These are phyloP conservation scores for Pythium graminicola DNA, from an alignment of 352 stramenopile species.

Conservation along the genomic window DNA sequence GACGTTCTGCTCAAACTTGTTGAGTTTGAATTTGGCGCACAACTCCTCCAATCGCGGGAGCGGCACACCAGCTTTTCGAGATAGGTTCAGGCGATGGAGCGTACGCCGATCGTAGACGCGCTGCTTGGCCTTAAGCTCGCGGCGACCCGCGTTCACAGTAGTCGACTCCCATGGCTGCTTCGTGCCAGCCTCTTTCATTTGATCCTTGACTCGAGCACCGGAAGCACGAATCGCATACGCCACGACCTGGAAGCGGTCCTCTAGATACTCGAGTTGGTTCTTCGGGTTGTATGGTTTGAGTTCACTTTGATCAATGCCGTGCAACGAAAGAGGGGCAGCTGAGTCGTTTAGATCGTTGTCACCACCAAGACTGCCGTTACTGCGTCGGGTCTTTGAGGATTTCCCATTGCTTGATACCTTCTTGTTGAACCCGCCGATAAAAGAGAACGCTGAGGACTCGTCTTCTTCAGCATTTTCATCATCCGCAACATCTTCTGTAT, in stretches of 20 bases:
- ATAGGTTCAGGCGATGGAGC: slow-evolving; percentile 53
- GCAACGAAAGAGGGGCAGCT: not conserved
- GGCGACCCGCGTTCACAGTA: slow-evolving; percentile 47
- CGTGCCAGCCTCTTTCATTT: slow-evolving; percentile 85
- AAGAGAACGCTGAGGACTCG: slow-evolving; percentile 51
- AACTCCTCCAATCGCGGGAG: slow-evolving; percentile 75
- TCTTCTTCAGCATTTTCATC: slow-evolving; percentile 13
- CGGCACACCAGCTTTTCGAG: slow-evolving; percentile 44
- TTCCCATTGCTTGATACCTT: slow-evolving; percentile 29
- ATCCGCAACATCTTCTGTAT: slow-evolving; percentile 1
- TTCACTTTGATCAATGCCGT: slow-evolving; percentile 26
- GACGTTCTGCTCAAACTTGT: slow-evolving; percentile 85
- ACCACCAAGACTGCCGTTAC: slow-evolving; percentile 3
- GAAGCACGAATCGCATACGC: slow-evolving; percentile 81
- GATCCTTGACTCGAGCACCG: slow-evolving; percentile 76
- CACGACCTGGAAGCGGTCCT: slow-evolving; percentile 86
- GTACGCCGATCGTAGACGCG: slow-evolving; percentile 67
- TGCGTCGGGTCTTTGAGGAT: slow-evolving; percentile 10
- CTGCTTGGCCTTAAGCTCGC: slow-evolving; percentile 85
- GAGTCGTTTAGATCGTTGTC: not conserved
- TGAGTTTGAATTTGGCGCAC: slow-evolving; percentile 72
- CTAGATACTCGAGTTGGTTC: slow-evolving; percentile 85
- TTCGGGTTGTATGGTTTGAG: slow-evolving; percentile 75
- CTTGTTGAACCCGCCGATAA: slow-evolving; percentile 56
- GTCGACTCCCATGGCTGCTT: slow-evolving; percentile 78